Evolutionary conservation across 306 rosid species (phyloP), one percentile per base, ranked within the genome.

Genomic region (Sindora glabra): DNA sequence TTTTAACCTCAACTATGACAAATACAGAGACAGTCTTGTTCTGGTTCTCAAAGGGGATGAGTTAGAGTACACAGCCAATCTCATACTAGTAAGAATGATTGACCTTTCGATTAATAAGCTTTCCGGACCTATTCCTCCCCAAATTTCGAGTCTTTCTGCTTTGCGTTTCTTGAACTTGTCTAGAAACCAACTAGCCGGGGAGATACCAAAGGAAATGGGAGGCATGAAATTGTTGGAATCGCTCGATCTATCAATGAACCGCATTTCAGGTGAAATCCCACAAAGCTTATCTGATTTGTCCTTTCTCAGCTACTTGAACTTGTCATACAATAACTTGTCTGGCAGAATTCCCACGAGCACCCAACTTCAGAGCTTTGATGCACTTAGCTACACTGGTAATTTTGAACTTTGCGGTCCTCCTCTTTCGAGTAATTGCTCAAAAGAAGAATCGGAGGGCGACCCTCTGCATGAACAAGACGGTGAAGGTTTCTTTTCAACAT

Each of bases 71-170:
- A 45, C 10, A 46, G 65, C 60, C 33, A 66, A 73, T 37, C 46
- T 67, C 9, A 67, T 59, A 37, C 22, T 67, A 0, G 65, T 67
- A 24, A 60, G 74, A 38, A 69, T 69, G 50, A 49, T 75, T n/a
- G 79, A 74, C 30, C 75, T 69, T 69, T 64, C 75, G 22, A 59
- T 46, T 51, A 75, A 69, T 42, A 69, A 64, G 32, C 47, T 75
- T 0, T 63, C 14, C 14, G 72, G 76, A 16, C 3, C 29, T 5
- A 50, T 69, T 18, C 72, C 79, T 0, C 3, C 19, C 10, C 47
- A 51, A 69, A 64, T 29, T 45, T 45, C 72, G 0, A 74, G 22
- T 40, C 58, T 56, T 11, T 15, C 27, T 1, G 72, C 68, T 2
- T 17, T 69, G 47, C 23, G 52, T 13, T 64, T 69, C 54, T 25